Evolutionary conservation across 768 basidiomycete genomes (phyloP), one percentile per base, ranked within the genome.

Genomic region (Termitomyces sp.): DNA sequence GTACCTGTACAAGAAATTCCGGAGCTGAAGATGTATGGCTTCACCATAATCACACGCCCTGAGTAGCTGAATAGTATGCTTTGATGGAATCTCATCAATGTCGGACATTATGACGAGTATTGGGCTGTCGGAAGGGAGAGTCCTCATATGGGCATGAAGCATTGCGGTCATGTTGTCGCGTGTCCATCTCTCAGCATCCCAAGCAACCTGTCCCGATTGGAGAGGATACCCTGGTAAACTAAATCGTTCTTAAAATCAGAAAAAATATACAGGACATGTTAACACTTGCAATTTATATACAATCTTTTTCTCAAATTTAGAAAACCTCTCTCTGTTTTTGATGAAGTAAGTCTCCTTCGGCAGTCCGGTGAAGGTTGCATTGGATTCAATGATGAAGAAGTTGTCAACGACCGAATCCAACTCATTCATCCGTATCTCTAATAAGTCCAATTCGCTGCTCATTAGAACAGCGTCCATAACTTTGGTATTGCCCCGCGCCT

Each of bases 371-470:
- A 87, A 86, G 14, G 85, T 87, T 17, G 77, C 77, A 66, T 85
- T 84, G 53, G 82, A 83, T 68, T 87, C 86, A 56, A 87, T 74
- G 66, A 88, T 80, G 68, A 86, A 78, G 73, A 87, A 86, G 25
- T 78, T 74, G 69, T 85, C 81, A 32, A 86, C 85, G 51, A 84
- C 76, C 5, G 78, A 69, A 60, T 81, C 79, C 55, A 87, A 77
- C 70, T 88, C 87, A 71, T 85, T 74, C 73, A 87, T 71, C 25
- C 87, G 80, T 57, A 87, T 81, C 69, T 87, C 86, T 53, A 87
- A 69, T 32, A 88, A 73, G 67, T 87, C 87, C 37, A 87, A 72
- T 67, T 88, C 86, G 61, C 79, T 84, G 75, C 81, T 83, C 77
- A 87, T 81, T 57, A 88, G 73, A 47, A 86, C 79, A 4, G 85